Evolutionary conservation across 163 green algal genomes (phyloP), one percentile per base, ranked within the genome.

Genomic region (Picocystis sp.): DNA sequence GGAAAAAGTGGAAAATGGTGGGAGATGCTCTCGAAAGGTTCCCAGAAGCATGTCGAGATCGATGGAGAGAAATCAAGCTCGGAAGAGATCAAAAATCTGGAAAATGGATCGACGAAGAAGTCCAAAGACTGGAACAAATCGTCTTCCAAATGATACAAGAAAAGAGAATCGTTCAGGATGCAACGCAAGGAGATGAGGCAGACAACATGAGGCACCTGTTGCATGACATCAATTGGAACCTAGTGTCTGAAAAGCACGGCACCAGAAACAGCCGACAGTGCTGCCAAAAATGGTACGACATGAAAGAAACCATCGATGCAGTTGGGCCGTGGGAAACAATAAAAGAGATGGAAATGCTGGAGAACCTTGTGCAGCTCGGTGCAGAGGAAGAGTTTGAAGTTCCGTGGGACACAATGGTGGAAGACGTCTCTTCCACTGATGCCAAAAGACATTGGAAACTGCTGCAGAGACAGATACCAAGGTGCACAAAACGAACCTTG

Each of bases 151-250:
- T 23, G 44, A 25, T 25, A 6, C 22, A 24, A 24, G 22, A 33
- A 33, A 33, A 24, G 9, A 24, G 44, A 50, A 50, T 9, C 22
- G 9, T 25, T 9, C 21, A 33, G 9, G 44, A 64, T 66, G 46
- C 42, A 62, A 47, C 56, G 58, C 9, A 35, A 33, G n/a, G 55
- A 45, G 33, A 45, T 6, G 2, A 15, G 25, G 10, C 22, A 44
- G 43, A 48, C 55, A 15, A 21, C 45, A 11, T 23, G 44, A 53
- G 43, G 42, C 13, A 23, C 24, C 29, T 79, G 25, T 52, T 89
- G 54, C 75, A 85, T 48, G 70, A 77, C 47, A 75, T 86, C 35
- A 68, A 83, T 52, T 89, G 79, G 79, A 66, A 60, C 10, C 49
- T 66, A 3, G 55, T 89, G 3, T 64, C 70, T 0, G 24, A 51